Evolutionary conservation across 108 stramenopile species (phyloP).

Genomic region (Epipyxis sp.): DNA sequence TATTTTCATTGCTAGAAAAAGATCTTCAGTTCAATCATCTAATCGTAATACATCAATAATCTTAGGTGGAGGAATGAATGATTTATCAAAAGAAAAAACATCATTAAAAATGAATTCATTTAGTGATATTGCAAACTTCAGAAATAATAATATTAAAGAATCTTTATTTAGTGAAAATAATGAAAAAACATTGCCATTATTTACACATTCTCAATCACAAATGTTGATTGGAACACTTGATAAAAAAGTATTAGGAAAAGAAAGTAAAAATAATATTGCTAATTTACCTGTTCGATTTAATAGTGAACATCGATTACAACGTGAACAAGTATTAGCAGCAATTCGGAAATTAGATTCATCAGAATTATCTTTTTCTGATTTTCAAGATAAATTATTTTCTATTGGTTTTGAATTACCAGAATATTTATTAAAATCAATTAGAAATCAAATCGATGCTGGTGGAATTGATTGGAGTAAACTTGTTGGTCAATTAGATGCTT

Average conservation of each 20-base stretch:
- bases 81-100: background rate
- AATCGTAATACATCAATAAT: too few relatives aligned
- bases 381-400: constrained; percentile 7
- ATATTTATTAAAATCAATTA: background rate
- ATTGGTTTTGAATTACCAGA: constrained; percentile 30
- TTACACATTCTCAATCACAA: constrained; percentile 1
- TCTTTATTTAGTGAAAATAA: background rate
- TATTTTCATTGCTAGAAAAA: too few relatives aligned
- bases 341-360: constrained; percentile 14
- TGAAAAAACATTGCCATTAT: background rate
- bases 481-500: background rate
- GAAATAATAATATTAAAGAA: background rate
- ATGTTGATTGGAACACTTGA: background rate
- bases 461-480: background rate
- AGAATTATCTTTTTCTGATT: background rate
- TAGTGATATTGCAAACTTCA: too few relatives aligned
- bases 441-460: background rate
- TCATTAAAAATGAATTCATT: background rate
- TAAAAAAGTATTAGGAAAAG: background rate
- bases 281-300: background rate
- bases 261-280: too few relatives aligned
- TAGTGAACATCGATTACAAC: background rate
- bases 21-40: too few relatives aligned
- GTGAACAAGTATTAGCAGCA: constrained; percentile 25
- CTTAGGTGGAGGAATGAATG: too few relatives aligned